These are phyloP conservation scores for Penicillium sp. DNA, from an alignment of 2,329 filamentous ascomycete genomes.

Conservation along the genomic window DNA sequence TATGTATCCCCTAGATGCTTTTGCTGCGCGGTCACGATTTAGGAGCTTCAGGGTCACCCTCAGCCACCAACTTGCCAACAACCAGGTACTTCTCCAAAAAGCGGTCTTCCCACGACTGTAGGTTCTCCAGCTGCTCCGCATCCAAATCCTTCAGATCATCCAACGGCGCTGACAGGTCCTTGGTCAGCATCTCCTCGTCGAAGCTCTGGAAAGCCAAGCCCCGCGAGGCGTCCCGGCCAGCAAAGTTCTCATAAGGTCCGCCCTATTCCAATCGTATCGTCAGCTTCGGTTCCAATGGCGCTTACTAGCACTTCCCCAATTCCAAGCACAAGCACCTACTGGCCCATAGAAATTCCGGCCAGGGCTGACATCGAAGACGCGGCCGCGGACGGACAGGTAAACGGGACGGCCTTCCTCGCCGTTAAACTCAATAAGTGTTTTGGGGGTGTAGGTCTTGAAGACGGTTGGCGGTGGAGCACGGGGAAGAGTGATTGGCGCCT, in stretches of 20 bases:
- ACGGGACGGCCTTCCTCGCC: constrained; percentile 71
- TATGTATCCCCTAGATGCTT: neutral
- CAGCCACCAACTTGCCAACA: constrained; percentile 79
- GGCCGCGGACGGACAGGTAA: constrained; percentile 86
- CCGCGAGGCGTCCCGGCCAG: constrained; percentile 82
- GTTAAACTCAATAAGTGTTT: constrained; percentile 82
- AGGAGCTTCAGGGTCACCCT: constrained; percentile 48
- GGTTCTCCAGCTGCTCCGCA: constrained; percentile 73
- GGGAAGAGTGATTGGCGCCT: constrained; percentile 51
- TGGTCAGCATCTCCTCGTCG: constrained; percentile 90
- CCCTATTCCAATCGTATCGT: constrained; percentile 45
- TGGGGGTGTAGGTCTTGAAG: constrained; percentile 80
- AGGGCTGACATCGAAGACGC: constrained; percentile 82
- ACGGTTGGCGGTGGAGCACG: constrained; percentile 65
- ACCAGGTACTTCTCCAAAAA: constrained; percentile 93
- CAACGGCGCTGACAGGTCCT: constrained; percentile 79
- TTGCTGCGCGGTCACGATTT: constrained; percentile 13
- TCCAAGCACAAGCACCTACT: constrained; percentile 24
- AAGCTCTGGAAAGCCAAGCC: constrained; percentile 90
- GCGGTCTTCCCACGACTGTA: constrained; percentile 88
- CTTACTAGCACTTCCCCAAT: neutral
- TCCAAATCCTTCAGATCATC: constrained; percentile 72
- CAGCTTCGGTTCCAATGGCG: neutral
- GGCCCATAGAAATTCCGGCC: constrained; percentile 96
- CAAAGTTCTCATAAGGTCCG: constrained; percentile 94